Base-by-base conservation (phyloP, 805 yeast species). In the Candida stauntonica region DNA sequence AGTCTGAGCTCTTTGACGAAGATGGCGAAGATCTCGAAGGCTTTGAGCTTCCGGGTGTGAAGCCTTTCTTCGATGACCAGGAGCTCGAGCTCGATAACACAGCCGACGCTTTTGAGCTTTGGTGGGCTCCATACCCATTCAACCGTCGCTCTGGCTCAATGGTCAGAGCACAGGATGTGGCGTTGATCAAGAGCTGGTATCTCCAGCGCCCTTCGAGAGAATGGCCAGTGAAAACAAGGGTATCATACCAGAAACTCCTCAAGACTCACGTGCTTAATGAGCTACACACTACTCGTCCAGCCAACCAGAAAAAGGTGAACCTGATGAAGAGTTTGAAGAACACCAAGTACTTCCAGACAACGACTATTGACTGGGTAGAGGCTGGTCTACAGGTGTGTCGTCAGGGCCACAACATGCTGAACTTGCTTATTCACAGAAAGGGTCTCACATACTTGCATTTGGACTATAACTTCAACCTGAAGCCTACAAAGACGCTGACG, bases 341-440 rank as follows among this genome's bases (percentile, higher is more conserved):
- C 32, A 93, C 99, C 0, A 89, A 86, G 54, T 93, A 77, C 58
- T 93, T 93, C 62, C 95, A 87, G 55, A 81, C 85, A 51, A 91
- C 99, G 0, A 73, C 89, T 0, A 80, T 93, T 35, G 99, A 93
- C 61, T 93, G 99, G 99, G 93, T 91, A 3, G 99, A 93, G 60
- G 99, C 98, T 1, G 99, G 97, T 20, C 66, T 93, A 41, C 98
- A 93, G 62, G 78, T 93, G 3, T 85, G 96, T 54, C 75, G 78
- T 27, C 99, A 93, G 61, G 99, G 99, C 3, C 86, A 81, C 61
- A 91, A 87, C 51, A 89, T 91, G 95, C 70, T 93, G 33, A 89
- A 88, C 59, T 64, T 93, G 26, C 67, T 93, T 47, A 87, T 93
- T 35, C 98, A 93, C 59, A 76, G 88, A 52, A 81, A 85, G 50